These are phyloP conservation scores for Hanseniaspora gamundiae DNA, from an alignment of 1,139 yeast species.

Conservation along the genomic window DNA sequence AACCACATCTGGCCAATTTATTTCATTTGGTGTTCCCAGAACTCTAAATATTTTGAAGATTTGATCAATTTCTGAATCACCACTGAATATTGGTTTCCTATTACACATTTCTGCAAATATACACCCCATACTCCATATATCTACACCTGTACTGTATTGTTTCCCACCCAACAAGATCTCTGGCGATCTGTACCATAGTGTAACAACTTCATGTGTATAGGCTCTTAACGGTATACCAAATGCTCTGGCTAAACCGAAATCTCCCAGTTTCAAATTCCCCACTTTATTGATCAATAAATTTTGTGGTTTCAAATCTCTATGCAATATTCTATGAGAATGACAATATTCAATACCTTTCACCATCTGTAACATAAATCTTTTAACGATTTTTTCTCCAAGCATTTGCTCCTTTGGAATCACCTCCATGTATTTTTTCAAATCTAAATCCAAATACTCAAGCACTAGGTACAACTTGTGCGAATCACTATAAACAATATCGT, in stretches of 20 bases:
- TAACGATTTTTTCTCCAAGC: slow-evolving; percentile 80
- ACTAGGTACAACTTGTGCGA: slow-evolving; percentile 88
- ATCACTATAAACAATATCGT: slow-evolving; percentile 95
- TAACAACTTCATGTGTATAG: slow-evolving; percentile 94
- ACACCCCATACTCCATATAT: slow-evolving; percentile 98
- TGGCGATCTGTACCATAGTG: slow-evolving; percentile 97
- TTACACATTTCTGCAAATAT: slow-evolving; percentile 98
- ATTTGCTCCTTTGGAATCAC: slow-evolving; percentile 86
- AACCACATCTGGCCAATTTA: slow-evolving; percentile 92
- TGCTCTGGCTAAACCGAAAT: slow-evolving; percentile 94
- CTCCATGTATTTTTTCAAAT: slow-evolving; percentile 94
- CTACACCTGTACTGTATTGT: slow-evolving; percentile 95
- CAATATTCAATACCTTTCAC: slow-evolving; percentile 90
- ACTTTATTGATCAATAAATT: slow-evolving; percentile 87
- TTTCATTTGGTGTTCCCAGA: slow-evolving; percentile 91
- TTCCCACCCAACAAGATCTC: slow-evolving; percentile 93
- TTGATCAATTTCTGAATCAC: slow-evolving; percentile 96
- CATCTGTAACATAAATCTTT: slow-evolving; percentile 85
- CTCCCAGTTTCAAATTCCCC: slow-evolving; percentile 91
- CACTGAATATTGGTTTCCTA: slow-evolving; percentile 90
- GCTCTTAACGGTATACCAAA: slow-evolving; percentile 95
- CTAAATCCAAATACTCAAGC: slow-evolving; percentile 86
- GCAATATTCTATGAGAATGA: slow-evolving; percentile 89
- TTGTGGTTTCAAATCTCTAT: slow-evolving; percentile 94
- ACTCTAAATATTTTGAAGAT: slow-evolving; percentile 88